phyloP scores from a whole-genome alignment of 2,329 filamentous ascomycete species.

The Alternaria alternata region DNA sequence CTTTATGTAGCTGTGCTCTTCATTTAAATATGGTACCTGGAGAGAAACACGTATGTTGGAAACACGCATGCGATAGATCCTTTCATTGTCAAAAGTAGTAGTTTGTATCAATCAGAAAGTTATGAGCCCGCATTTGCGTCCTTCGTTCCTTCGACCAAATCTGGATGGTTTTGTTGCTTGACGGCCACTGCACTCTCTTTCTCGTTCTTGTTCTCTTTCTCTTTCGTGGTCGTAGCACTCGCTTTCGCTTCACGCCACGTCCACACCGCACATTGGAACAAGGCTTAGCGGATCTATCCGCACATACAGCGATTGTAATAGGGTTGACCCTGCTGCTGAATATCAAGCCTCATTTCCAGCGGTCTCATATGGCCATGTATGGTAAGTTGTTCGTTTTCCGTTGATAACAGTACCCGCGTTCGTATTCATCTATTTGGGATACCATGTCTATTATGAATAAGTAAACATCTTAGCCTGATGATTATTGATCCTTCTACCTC shows the following conservation, averaged over 20 bases:
- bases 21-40: background rate
- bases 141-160: background rate
- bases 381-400: background rate
- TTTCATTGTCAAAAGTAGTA: background rate
- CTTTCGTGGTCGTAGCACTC: background rate
- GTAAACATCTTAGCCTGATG: background rate
- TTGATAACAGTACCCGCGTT: background rate
- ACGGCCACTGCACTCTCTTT: background rate
- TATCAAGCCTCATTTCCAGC: background rate
- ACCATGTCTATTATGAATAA: background rate
- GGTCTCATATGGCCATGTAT: background rate
- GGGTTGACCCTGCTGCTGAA: background rate
- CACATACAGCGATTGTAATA: background rate
- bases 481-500: background rate
- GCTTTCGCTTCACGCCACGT: background rate
- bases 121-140: background rate
- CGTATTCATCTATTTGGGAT: background rate
- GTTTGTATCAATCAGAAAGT: too few relatives aligned
- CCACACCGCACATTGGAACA: background rate
- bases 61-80: background rate
- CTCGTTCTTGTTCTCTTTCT: background rate
- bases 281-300: background rate
- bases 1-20: background rate
- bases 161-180: background rate
- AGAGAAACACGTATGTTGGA: background rate